These are phyloP conservation scores for Kwoniella sp. DNA, from an alignment of 768 basidiomycete species.

Conservation along the genomic window DNA sequence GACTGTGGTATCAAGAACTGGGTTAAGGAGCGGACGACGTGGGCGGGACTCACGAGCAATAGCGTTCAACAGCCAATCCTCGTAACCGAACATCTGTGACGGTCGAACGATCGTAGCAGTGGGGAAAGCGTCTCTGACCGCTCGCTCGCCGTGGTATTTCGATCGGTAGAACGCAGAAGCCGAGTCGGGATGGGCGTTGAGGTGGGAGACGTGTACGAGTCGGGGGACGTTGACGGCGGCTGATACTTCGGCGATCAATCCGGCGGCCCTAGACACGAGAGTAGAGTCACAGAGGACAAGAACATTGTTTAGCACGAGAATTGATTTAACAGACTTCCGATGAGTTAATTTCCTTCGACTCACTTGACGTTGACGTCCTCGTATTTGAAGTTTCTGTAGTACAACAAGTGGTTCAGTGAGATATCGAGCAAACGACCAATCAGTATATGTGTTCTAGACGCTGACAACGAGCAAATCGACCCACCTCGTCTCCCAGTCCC, in stretches of 20 bases:
- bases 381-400: conserved; percentile 79
- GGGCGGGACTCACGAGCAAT: conserved; percentile 71
- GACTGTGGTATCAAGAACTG: too few species aligned
- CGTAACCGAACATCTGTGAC: conserved; percentile 83
- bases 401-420: too few species aligned
- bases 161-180: conserved; percentile 80
- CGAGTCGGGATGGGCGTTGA: conserved; percentile 82
- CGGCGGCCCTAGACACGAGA: conserved; percentile 63
- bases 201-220: conserved; percentile 90
- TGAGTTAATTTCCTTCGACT: conserved; percentile 4
- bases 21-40: not conserved
- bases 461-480: conserved; percentile 2
- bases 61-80: conserved; percentile 90
- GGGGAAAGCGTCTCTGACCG: conserved; percentile 79
- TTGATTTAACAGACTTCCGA: too few species aligned
- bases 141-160: conserved; percentile 86
- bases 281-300: not conserved
- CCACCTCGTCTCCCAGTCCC: conserved; percentile 94
- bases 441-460: not conserved
- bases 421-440: not conserved
- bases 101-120: conserved; percentile 86
- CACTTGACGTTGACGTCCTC: conserved; percentile 72
- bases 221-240: conserved; percentile 75
- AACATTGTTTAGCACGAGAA: not conserved
- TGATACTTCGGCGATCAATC: conserved; percentile 80